phyloP scores from a whole-genome alignment of 768 basidiomycete genomes.

The Hortiboletus flavorubellus region DNA sequence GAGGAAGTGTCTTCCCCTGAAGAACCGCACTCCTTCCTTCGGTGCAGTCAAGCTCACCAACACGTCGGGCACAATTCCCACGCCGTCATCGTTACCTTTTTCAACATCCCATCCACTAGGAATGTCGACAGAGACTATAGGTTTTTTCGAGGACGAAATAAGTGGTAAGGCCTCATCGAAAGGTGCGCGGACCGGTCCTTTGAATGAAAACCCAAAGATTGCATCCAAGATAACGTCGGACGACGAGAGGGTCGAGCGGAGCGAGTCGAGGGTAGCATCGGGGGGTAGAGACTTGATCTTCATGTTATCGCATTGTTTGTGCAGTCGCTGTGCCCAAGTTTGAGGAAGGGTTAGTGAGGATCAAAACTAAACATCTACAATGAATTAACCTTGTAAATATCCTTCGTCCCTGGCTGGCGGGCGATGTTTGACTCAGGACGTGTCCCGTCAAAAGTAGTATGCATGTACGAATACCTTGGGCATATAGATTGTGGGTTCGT shows the following conservation, averaged over 20 bases:
- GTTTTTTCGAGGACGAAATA: constrained; percentile 59
- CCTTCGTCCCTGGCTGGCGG: constrained; percentile 83
- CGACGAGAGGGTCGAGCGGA: constrained; percentile 48
- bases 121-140: constrained; percentile 93
- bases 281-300: constrained; percentile 67
- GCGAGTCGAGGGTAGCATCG: constrained; percentile 42
- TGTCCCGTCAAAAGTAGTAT: neutral
- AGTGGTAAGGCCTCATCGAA: constrained; percentile 76
- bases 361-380: neutral
- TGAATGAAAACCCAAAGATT: constrained; percentile 98
- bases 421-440: neutral
- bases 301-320: constrained; percentile 88
- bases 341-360: neutral
- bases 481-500: constrained; percentile 85
- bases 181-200: constrained; percentile 83
- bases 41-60: constrained; percentile 92
- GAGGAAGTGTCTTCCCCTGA: constrained; percentile 83
- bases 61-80: constrained; percentile 69
- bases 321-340: constrained; percentile 53
- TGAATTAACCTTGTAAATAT: constrained; percentile 72
- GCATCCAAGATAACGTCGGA: constrained; percentile 90
- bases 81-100: constrained; percentile 53
- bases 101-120: constrained; percentile 98
- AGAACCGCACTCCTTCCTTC: constrained; percentile 78
- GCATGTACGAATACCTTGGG: constrained; percentile 63